These are phyloP conservation scores for Rutstroemia sydowiana DNA, from an alignment of 2,329 filamentous ascomycete genomes.

Conservation along the genomic window DNA sequence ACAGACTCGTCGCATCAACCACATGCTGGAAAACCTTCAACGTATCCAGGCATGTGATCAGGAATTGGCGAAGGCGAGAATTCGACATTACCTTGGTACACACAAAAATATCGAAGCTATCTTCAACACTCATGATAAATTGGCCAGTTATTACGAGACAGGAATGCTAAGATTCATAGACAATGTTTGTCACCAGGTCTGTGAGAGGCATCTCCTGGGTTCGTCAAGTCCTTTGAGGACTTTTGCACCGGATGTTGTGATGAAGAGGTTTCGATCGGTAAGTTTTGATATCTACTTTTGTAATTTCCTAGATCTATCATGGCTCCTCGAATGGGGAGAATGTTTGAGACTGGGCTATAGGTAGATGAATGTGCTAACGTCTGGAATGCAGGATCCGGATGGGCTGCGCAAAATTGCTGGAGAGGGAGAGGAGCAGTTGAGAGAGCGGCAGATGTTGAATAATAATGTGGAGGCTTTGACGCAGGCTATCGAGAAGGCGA, in stretches of 20 bases:
- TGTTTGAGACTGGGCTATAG: not conserved
- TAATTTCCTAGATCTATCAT: no score
- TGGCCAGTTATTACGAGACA: slow-evolving; percentile 14
- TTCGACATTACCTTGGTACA: not conserved
- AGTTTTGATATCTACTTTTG: not conserved
- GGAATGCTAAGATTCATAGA: slow-evolving; percentile 17
- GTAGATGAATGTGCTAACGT: not conserved
- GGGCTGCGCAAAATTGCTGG: not conserved
- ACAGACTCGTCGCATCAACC: not conserved
- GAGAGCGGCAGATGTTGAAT: not conserved
- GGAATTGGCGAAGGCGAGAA: not conserved
- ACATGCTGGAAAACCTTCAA: not conserved
- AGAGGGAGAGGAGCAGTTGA: not conserved
- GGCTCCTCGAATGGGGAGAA: not conserved
- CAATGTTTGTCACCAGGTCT: slow-evolving; percentile 18
- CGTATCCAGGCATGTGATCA: not conserved
- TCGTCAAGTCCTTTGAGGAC: slow-evolving; percentile 11
- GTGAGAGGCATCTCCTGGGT: slow-evolving; percentile 19
- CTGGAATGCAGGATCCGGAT: not conserved
- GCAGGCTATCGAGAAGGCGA: not conserved
- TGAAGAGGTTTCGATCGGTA: not conserved
- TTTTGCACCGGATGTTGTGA: slow-evolving; percentile 11
- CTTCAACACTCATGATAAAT: slow-evolving; percentile 10
- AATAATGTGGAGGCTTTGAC: not conserved
- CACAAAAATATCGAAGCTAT: slow-evolving; percentile 4